Percentiles rank a stretch among this genome's conserved stretches.
Conservation (phyloP, 108 stramenopile genomes). For the Parmales sp. region DNA sequence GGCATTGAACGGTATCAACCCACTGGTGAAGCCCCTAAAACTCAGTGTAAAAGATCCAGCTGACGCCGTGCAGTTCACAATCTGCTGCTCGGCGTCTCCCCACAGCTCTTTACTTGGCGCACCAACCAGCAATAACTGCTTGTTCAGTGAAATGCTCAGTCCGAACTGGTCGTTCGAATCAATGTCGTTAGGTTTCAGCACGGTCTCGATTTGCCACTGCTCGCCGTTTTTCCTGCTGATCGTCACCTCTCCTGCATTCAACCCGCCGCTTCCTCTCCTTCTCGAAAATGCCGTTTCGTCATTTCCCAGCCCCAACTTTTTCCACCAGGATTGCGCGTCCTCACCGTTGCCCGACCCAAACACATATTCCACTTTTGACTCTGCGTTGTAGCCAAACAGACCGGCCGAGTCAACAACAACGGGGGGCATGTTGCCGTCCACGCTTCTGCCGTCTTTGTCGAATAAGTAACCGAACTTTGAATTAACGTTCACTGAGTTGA, state of each 20-base stretch:
- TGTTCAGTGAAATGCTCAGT: constrained; percentile 27
- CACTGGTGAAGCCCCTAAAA: constrained; percentile 55
- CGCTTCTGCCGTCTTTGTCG: constrained; percentile 28
- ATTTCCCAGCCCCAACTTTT: constrained; percentile 11
- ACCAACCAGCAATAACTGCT: constrained; percentile 39
- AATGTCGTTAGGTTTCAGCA: constrained; percentile 41
- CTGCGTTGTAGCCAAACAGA: constrained; percentile 41
- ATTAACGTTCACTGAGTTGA: constrained; percentile 29
- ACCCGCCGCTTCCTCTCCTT: constrained; percentile 50
- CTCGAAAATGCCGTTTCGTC: no score
- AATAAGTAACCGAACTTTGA: constrained; percentile 37
- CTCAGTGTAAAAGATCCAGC: constrained; percentile 38
- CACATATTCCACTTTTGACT: constrained; percentile 21
- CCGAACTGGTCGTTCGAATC: constrained; percentile 46
- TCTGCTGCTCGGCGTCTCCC: constrained; percentile 46
- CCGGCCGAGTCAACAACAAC: constrained; percentile 29
- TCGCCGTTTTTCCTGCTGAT: constrained; percentile 31
- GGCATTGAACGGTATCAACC: constrained; percentile 35
- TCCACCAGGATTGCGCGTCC: constrained; percentile 41
- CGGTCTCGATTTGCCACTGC: constrained; percentile 31
- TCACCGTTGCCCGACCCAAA: constrained; percentile 29
- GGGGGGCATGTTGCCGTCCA: constrained; percentile 39
- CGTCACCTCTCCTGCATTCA: constrained; percentile 39
- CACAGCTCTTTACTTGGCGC: constrained; percentile 48
- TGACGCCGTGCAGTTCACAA: constrained; percentile 35